phyloP scores from a whole-genome alignment of 805 yeast species.

The Nakazawaea laoshanensis region DNA sequence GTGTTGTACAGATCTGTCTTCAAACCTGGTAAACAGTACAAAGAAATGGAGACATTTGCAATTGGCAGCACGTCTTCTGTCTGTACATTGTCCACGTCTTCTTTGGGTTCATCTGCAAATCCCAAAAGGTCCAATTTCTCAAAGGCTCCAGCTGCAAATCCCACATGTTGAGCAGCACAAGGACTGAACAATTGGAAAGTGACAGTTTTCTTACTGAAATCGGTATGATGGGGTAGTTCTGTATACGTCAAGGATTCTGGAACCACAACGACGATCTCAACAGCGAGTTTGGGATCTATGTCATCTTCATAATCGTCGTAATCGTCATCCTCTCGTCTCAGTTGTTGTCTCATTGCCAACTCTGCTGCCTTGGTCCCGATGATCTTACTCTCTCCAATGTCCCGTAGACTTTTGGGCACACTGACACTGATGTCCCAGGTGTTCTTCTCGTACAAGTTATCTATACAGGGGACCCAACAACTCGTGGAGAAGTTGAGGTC shows the following conservation, averaged over 20 bases:
- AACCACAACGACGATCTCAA: constrained; percentile 57
- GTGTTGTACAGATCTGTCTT: constrained; percentile 56
- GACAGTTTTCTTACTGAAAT: constrained; percentile 64
- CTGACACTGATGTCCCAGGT: constrained; percentile 91
- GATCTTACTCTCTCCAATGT: constrained; percentile 44
- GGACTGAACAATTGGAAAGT: constrained; percentile 73
- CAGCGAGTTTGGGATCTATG: constrained; percentile 28
- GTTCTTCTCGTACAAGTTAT: constrained; percentile 76
- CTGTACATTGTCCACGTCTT: constrained; percentile 22
- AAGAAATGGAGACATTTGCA: constrained; percentile 40
- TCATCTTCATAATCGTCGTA: constrained; percentile 27
- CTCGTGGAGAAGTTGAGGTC: constrained; percentile 77
- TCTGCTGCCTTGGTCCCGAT: constrained; percentile 31
- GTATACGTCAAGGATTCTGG: constrained; percentile 61
- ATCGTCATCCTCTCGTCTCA: constrained; percentile 18
- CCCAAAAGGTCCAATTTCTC: constrained; percentile 50
- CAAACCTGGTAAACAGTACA: constrained; percentile 58
- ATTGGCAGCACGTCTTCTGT: background rate
- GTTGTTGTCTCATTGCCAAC: constrained; percentile 17
- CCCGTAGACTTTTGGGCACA: constrained; percentile 72
- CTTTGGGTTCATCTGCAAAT: constrained; percentile 22
- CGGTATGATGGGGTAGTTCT: constrained; percentile 70
- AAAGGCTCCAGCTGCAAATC: constrained; percentile 92
- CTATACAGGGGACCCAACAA: constrained; percentile 97
- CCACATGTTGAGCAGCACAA: constrained; percentile 87